Conservation (phyloP, 331 rosid species). For the Cydonia oblonga region DNA sequence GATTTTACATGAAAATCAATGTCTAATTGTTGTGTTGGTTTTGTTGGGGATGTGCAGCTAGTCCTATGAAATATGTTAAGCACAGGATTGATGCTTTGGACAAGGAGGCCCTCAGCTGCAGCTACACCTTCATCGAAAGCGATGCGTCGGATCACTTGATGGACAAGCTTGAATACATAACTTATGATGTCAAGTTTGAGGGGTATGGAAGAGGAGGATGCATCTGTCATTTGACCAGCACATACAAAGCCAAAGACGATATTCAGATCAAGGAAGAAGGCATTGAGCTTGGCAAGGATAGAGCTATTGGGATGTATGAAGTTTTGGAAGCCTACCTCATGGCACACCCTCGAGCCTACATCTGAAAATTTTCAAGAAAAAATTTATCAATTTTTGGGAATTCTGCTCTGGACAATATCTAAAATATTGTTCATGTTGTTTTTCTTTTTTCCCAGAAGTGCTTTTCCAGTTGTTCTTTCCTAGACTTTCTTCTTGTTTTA, state of each 20-base stretch:
- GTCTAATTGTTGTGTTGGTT: not conserved
- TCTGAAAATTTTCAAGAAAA: not conserved
- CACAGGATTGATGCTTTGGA: conserved; percentile 32
- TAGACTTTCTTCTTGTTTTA: not conserved
- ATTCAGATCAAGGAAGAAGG: conserved; percentile 24
- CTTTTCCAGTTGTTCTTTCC: not conserved
- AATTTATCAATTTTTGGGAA: not conserved
- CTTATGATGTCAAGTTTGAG: conserved; percentile 26
- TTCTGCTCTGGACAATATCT: not conserved
- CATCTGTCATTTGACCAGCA: conserved; percentile 25
- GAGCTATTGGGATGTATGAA: conserved; percentile 34
- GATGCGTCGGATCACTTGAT: conserved; percentile 12
- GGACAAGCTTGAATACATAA: conserved; percentile 28
- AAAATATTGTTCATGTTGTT: conserved; percentile 1
- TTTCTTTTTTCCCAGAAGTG: not conserved
- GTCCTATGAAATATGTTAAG: conserved; percentile 24
- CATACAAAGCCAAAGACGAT: conserved; percentile 27
- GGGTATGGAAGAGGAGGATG: conserved; percentile 39
- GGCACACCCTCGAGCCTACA: conserved; percentile 32
- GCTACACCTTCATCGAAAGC: conserved; percentile 22
- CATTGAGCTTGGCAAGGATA: conserved; percentile 31
- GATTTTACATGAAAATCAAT: not conserved
- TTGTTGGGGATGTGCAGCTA: conserved; percentile 20
- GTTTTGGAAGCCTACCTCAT: conserved; percentile 35
- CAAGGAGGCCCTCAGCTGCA: conserved; percentile 23